Evolutionary conservation across 257 asterid species (phyloP).

Genomic region (Solanum pimpinellifolium): DNA sequence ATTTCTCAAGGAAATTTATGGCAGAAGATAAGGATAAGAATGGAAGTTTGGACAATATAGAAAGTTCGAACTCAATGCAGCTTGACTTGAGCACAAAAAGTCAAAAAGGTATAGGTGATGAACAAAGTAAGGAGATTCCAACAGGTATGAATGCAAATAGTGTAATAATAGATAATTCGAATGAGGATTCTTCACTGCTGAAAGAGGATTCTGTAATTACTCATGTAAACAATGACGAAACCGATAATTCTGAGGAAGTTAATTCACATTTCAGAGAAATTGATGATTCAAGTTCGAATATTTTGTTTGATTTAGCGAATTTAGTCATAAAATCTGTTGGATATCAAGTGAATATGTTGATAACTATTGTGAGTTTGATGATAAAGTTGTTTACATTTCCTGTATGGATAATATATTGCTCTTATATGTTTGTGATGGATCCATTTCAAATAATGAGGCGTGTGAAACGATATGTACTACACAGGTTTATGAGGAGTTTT

Average conservation of each 20-base stretch:
- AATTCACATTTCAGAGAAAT: constrained; percentile 27
- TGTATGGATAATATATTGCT: constrained; percentile 30
- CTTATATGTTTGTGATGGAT: constrained; percentile 50
- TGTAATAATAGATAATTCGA: neutral
- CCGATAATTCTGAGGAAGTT: constrained; percentile 7
- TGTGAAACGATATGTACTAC: constrained; percentile 17
- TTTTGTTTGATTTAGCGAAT: constrained; percentile 29
- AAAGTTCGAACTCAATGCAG: neutral
- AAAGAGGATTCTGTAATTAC: constrained; percentile 17
- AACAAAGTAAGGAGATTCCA: constrained; percentile 12
- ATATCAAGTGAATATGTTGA: constrained; percentile 39
- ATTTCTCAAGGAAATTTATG: constrained; percentile 13
- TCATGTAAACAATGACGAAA: constrained; percentile 6
- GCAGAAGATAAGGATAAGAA: constrained; percentile 11
- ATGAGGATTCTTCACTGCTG: neutral
- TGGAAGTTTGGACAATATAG: neutral
- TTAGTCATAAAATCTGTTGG: constrained; percentile 40
- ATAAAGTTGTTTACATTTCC: constrained; percentile 32
- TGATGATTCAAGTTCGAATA: constrained; percentile 20
- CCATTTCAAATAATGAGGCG: constrained; percentile 45
- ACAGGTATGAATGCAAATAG: neutral
- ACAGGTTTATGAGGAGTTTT: constrained; percentile 18
- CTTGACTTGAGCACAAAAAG: constrained; percentile 8
- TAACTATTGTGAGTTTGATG: constrained; percentile 26
- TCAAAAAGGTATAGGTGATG: neutral